Percentiles rank a stretch among this genome's conserved stretches.
phyloP scores from a whole-genome alignment of 768 basidiomycete genomes.

The Boletus speciosus region DNA sequence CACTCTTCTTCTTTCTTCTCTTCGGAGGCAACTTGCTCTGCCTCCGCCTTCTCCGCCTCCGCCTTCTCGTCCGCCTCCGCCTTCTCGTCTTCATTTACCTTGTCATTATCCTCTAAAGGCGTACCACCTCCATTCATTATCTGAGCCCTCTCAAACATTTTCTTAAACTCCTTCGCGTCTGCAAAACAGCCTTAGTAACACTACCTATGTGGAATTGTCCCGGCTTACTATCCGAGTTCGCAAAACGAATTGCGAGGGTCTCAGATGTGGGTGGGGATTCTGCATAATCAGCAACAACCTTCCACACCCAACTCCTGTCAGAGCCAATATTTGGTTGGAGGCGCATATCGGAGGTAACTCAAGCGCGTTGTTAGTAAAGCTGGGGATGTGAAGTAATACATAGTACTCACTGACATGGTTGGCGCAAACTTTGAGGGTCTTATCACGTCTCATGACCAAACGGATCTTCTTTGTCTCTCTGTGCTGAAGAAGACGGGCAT shows the following conservation, averaged over 20 bases:
- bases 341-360: conserved; percentile 87
- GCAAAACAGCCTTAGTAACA: conserved; percentile 33
- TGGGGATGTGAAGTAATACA: background rate
- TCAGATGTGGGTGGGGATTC: conserved; percentile 88
- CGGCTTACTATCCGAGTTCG: conserved; percentile 87
- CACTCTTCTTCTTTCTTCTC: conserved; percentile 37
- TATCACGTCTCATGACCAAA: conserved; percentile 99
- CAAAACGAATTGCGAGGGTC: conserved; percentile 97
- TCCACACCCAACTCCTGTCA: conserved; percentile 99
- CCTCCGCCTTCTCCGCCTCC: conserved; percentile 23
- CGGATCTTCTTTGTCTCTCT: conserved; percentile 88
- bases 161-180: conserved; percentile 84
- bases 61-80: conserved; percentile 28
- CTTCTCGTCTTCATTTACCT: conserved; percentile 19
- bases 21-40: conserved; percentile 23
- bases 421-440: conserved; percentile 98
- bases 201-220: background rate
- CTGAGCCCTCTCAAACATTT: conserved; percentile 83
- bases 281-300: conserved; percentile 92
- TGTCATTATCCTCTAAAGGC: conserved; percentile 23
- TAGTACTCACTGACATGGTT: conserved; percentile 83
- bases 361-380: conserved; percentile 2
- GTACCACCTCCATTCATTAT: conserved; percentile 48
- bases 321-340: conserved; percentile 98
- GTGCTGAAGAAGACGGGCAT: conserved; percentile 88